Base-by-base conservation (phyloP, 73 alveolate genomes). In the Blepharisma stoltei region DNA sequence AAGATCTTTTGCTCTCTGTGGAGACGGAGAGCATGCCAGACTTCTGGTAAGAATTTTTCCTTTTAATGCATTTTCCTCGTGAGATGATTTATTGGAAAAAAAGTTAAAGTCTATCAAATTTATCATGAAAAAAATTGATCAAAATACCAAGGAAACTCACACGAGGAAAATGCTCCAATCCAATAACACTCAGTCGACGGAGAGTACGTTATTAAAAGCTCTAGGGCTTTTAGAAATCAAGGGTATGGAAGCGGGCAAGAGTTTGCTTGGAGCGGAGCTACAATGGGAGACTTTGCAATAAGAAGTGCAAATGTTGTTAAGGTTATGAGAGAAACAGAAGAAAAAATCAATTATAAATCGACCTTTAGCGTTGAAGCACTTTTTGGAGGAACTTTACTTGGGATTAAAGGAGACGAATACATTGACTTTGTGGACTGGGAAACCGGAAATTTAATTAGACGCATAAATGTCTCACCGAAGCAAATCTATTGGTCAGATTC, bases 391-490 rank as follows among this genome's bases (percentile, higher is more conserved):
- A 89, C 94, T 7, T 85, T 96, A 69, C 83, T 93, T 69, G 98
- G 96, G 6, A 85, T 95, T 23, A 95, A 86, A 67, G 87, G 95
- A 45, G 92, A 92, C 27, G 99, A 96, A 60, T 94, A 94, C 76
- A 84, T 95, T 47, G 87, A 94, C 54, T 95, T 97, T 85, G 97
- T 47, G 54, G 81, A 32, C 82, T 76, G 83, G 83, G 83, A 65
- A 55, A 20, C 49, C 21, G 78, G 83, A 55, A 25, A 21, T 6
- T 27, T 77, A 7, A 90, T 97, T 9, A 84, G 99, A 80, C 90
- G 98, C 85, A 96, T 97, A 71, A 98, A 94, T 76, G 97, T 93
- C 54, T 76, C 85, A n/a, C 99, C 98, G 9, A 95, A 91, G 68
- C 84, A 85, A 53, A 95, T 97, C 46, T 88, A 87, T 71, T 96